Conservation (phyloP, 2,329 filamentous ascomycete genomes). For the Geosmithia morbida region DNA sequence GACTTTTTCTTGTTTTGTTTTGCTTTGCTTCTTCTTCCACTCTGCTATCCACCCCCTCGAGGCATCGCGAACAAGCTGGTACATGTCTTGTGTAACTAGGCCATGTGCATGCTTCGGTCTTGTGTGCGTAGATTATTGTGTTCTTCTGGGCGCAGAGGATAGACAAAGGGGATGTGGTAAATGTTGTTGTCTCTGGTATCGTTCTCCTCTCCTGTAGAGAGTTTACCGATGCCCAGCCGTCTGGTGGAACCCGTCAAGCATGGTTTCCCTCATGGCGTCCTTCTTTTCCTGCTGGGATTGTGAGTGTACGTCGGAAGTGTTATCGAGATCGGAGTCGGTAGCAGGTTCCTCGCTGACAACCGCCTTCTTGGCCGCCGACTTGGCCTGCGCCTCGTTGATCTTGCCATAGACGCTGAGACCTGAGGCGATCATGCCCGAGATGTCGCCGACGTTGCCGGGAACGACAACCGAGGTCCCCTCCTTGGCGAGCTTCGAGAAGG, state of each 20-base stretch:
- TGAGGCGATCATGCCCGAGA: conserved; percentile 91
- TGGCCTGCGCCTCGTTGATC: conserved; percentile 68
- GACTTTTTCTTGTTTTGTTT: not conserved
- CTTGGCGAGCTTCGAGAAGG: conserved; percentile 82
- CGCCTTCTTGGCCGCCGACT: conserved; percentile 42
- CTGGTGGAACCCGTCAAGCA: conserved; percentile 24
- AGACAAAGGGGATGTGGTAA: not conserved
- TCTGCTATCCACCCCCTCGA: not conserved
- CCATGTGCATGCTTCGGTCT: not conserved
- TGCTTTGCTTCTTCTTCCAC: not conserved
- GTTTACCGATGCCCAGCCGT: conserved; percentile 11
- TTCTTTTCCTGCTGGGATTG: conserved; percentile 5
- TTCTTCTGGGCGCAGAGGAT: not conserved
- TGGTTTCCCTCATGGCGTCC: conserved; percentile 20
- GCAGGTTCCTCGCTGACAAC: conserved; percentile 11
- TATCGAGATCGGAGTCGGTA: not conserved
- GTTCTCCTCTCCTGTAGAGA: not conserved
- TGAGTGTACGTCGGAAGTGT: not conserved
- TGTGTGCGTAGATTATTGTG: not conserved
- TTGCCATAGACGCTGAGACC: conserved; percentile 93
- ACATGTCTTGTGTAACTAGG: not conserved
- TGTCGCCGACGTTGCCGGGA: conserved; percentile 91
- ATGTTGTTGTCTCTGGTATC: not conserved
- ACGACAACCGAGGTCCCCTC: conserved; percentile 94
- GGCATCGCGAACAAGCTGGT: not conserved